Base-by-base conservation (phyloP, 148 eudicot species). In the Cornus kousa region DNA sequence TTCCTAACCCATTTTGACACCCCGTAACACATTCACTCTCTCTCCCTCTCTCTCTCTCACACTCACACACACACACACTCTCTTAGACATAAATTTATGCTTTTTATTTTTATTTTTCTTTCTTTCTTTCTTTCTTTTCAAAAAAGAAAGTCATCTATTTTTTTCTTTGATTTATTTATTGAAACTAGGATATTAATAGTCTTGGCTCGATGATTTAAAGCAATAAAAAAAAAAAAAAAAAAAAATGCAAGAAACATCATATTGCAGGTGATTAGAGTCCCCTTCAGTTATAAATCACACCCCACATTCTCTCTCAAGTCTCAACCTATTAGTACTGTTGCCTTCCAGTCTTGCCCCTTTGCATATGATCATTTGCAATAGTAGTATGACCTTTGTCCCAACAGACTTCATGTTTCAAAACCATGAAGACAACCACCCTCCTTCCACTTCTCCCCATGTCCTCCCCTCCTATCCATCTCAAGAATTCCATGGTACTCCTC, bases 241-340 rank as follows among this genome's bases (percentile, higher is more conserved):
- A 43, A 23, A 77, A 72, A 77, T 48, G 7, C 72, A 23, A 7
- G 9, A 68, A 12, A 12, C 68, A 67, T 76, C 79, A 76, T 66
- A 83, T 59, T 72, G 74, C 74, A 80, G 80, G 83, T 83, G 71
- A 80, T 55, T 62, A 55, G 31, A 74, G 70, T 64, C 77, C 68
- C 20, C 20, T 33, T 13, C 16, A 11, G 39, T 67, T 67, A 74
- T 74, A 65, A 43, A 67, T 75, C 28, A 76, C 40, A 69, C 67
- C 66, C 31, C 40, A 28, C 33, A 1, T 3, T 50, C 62, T 32
- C 43, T 12, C 67, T 73, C 72, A 73, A 57, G 32, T 12, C 67
- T 73, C 72, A 73, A 57, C 32, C 76, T 74, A 71, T 57, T 79
- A 79, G 71, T 76, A 67, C 65, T 74, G 70, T 43, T 43, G 48